Base-by-base conservation (phyloP, 2,329 filamentous ascomycete species). In the Arachnomyces sp. region DNA sequence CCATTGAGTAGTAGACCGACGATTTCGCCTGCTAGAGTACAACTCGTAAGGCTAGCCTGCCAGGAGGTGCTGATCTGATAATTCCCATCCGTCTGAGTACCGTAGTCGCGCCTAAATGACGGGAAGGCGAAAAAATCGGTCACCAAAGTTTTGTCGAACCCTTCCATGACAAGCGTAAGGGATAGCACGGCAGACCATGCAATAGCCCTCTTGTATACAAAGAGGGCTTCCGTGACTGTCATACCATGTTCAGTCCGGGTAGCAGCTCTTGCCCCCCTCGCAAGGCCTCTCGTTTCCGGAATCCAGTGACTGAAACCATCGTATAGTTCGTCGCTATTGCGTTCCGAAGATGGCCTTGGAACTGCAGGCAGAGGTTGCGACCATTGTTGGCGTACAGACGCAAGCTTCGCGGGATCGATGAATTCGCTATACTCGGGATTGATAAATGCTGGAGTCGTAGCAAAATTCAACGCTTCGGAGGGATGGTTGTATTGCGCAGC, bases 141-240 rank as follows among this genome's bases (percentile, higher is more conserved):
- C 53, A 92, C 77, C 39, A 93, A 68, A 53, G 77, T 81, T 43
- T 92, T 72, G 57, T 94, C 86, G 66, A 89, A 93, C 28, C 85
- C 87, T 62, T 94, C 87, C 88, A 94, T 94, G 53, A 77, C 79
- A 55, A 94, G 92, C 58, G 84, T 89, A 0, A 85, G 90, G n/a
- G 83, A 90, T 61, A 94, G 89, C 43, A 93, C 68, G 37, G 94
- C 55, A 52, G 81, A 86, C 85, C 86, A 94, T 15, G 68, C 74
- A 42, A 93, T 81, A 15, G 88, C 88, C 67, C 93, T 90, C 43
- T 86, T 87, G 57, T 94, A 94, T 17, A 92, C 72, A 56, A 72
- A 78, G 60, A 94, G 72, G 46, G 85, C 87, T 66, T 94, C 78
- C 58, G 75, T 56, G 43, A 94, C 67, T 34, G 74, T 82, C 82